Percentiles rank a stretch among this genome's conserved stretches.
These are phyloP conservation scores for Rosa chinensis DNA, from an alignment of 306 rosid genomes.

Conservation along the genomic window DNA sequence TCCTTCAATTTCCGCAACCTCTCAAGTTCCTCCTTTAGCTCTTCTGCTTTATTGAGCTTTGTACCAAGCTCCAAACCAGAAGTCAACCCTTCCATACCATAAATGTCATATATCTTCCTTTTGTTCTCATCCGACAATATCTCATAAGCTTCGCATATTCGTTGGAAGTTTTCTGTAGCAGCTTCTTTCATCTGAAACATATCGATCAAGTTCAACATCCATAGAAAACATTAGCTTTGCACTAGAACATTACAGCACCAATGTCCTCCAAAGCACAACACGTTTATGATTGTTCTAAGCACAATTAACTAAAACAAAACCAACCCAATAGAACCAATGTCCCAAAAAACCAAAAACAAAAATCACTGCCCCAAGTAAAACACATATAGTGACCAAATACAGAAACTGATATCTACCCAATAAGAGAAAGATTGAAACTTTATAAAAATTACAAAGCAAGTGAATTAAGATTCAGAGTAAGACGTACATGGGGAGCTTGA, in stretches of 20 bases:
- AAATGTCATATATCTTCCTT: conserved; percentile 84
- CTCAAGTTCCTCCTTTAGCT: conserved; percentile 80
- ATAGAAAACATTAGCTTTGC: neutral
- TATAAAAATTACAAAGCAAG: neutral
- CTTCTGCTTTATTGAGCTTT: conserved; percentile 67
- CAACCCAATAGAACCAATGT: neutral
- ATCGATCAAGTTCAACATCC: neutral
- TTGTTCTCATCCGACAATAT: conserved; percentile 76
- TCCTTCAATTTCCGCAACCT: conserved; percentile 63
- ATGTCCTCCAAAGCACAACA: neutral
- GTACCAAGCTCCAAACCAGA: conserved; percentile 92
- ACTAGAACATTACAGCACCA: neutral
- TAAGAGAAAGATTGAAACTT: neutral
- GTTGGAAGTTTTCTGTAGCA: conserved; percentile 88
- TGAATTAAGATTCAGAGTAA: too few relatives aligned
- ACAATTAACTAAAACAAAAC: neutral
- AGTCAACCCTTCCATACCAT: conserved; percentile 90
- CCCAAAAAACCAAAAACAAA: conserved; percentile 6
- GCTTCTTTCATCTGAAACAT: conserved; percentile 72
- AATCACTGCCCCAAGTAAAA: neutral
- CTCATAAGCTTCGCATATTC: conserved; percentile 90
- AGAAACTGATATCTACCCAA: neutral
- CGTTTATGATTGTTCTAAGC: neutral
- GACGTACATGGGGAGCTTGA: conserved; percentile 70
- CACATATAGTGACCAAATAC: neutral